Percentiles rank a stretch among this genome's conserved stretches.
phyloP scores from a whole-genome alignment of 148 eudicot species.

The Silene uniflora region DNA sequence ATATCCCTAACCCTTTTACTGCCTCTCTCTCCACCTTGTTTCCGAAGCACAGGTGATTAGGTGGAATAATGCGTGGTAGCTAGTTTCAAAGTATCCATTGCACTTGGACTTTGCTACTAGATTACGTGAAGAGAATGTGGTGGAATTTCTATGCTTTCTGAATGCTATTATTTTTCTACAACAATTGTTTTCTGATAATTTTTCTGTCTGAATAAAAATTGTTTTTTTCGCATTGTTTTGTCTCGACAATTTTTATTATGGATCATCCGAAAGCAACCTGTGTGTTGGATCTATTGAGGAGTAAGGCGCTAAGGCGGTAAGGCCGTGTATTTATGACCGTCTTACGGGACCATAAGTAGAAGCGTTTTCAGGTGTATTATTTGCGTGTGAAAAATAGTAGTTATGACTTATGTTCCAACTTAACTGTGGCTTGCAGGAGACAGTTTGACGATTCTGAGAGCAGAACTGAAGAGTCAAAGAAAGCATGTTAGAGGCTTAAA shows the following conservation, averaged over 20 bases:
- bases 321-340: too few relatives aligned
- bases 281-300: too few relatives aligned
- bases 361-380: too few relatives aligned
- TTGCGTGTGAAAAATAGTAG: not conserved
- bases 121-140: not conserved
- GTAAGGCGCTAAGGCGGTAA: too few relatives aligned
- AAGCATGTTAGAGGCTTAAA: conserved; percentile 85
- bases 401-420: not conserved
- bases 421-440: conserved; percentile 54
- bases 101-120: not conserved
- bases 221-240: too few relatives aligned
- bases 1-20: not conserved
- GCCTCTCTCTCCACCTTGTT: too few relatives aligned
- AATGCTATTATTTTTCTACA: too few relatives aligned
- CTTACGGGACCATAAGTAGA: too few relatives aligned
- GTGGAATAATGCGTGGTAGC: not conserved
- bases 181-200: too few relatives aligned
- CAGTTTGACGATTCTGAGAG: conserved; percentile 70
- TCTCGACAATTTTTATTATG: not conserved
- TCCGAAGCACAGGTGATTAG: not conserved
- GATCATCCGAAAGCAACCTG: too few relatives aligned
- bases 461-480: conserved; percentile 91
- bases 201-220: too few relatives aligned
- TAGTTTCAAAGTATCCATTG: not conserved
- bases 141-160: too few relatives aligned